Percentiles rank a stretch among this genome's conserved stretches.
Conservation (phyloP, 78 protist genomes). For the Chrysochromulina tobinii region DNA sequence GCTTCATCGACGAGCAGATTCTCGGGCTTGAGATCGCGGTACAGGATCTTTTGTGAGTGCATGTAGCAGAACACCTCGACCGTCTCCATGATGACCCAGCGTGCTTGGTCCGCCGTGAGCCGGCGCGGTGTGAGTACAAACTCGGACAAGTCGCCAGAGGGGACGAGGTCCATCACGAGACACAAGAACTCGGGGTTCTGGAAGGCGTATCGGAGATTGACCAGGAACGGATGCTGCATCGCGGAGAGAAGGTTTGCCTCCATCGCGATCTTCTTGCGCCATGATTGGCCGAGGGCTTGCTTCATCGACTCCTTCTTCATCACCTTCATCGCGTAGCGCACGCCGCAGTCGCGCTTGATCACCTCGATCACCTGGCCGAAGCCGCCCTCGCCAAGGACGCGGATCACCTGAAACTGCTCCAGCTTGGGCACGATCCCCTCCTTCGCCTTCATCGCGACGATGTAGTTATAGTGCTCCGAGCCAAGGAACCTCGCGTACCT, state of each 20-base stretch:
- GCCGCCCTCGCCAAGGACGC: not conserved
- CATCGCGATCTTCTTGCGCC: not conserved
- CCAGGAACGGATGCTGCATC: not conserved
- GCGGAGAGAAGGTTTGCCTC: not conserved
- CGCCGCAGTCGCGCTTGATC: conserved; percentile 8
- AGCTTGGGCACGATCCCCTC: not conserved
- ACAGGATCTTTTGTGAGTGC: not conserved
- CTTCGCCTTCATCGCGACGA: not conserved
- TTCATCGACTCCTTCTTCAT: conserved; percentile 17
- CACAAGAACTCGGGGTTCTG: not conserved
- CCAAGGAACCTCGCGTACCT: not conserved
- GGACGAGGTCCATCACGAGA: conserved; percentile 15
- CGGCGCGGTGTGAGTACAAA: not conserved
- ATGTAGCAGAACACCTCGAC: not conserved
- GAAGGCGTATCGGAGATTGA: not conserved
- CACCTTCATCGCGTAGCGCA: conserved; percentile 34
- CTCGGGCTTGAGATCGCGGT: conserved; percentile 30
- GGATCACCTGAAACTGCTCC: not conserved
- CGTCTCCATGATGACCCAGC: not conserved
- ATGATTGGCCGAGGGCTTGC: not conserved
- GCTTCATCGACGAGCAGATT: conserved; percentile 1
- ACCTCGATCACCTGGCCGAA: conserved; percentile 21
- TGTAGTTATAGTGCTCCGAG: not conserved
- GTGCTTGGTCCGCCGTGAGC: not conserved
- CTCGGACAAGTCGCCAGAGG: not conserved